Evolutionary conservation across 2,329 filamentous ascomycete genomes (phyloP), one percentile per base, ranked within the genome.

Genomic region (Thielaviopsis musarum): DNA sequence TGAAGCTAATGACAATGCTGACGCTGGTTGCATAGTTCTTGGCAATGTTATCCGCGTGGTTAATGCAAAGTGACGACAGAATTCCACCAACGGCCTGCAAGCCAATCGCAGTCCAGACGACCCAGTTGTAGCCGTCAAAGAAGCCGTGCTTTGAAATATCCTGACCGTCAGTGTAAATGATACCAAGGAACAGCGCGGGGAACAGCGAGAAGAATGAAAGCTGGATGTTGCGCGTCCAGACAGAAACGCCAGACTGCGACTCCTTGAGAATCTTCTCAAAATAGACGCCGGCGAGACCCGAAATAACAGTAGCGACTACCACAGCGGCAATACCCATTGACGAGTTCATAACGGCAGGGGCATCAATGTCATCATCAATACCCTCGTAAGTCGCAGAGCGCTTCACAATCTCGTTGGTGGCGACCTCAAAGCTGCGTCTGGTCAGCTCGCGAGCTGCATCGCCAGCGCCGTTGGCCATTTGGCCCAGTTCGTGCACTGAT

Each of bases 191-290:
- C 0, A 96, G 76, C 0, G 91, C 87, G 0, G 91, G 89, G 66
- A 96, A 91, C 1, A 97, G 76, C 0, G 91, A 95, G 73, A 95
- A 98, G 68, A 96, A 88, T 0, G 90, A 91, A 24, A 98, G 75
- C 70, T 98, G 93, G 54, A 96, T 86, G 69, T 97, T 98, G 63
- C 93, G 84, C 52, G 93, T 84, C 93, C 93, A 98, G 15, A 97
- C 77, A 0, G 88, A 91, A 5, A 84, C 84, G 54, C 83, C 79
- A 1, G 79, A 78, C 0, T 81, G 78, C n/a, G 87, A 86, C 64
- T 95, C 87, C 70, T 94, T 95, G 59, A 97, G 76, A 2, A 96
- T 83, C 72, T 94, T 96, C 70, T 97, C 88, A 64, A 91, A 91
- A 66, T 88, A 89, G 1, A 91, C 88, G 0, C 90, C 87, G 0